Conservation (phyloP, 2,329 filamentous ascomycete species). For the Elsinoe necatrix region DNA sequence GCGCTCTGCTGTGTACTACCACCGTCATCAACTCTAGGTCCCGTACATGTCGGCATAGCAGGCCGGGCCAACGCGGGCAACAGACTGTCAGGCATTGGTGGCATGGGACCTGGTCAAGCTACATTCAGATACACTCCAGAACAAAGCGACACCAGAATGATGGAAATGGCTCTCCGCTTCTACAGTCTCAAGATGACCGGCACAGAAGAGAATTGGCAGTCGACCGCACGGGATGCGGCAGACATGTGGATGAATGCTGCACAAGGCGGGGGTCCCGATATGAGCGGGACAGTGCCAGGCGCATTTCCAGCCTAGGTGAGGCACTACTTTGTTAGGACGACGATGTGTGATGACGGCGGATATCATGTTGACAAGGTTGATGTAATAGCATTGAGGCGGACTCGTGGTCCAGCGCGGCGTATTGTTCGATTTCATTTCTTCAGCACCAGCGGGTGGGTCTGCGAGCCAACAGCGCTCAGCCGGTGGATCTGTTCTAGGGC, state of each 20-base stretch:
- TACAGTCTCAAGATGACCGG: slow-evolving; percentile 30
- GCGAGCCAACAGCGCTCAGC: not conserved
- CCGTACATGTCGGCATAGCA: slow-evolving; percentile 60
- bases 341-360: not conserved
- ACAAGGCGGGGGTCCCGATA: not conserved
- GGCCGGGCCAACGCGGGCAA: slow-evolving; percentile 9
- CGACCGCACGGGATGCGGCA: slow-evolving; percentile 23
- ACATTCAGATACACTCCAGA: slow-evolving; percentile 64
- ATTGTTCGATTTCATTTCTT: not conserved
- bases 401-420: not conserved
- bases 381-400: not conserved
- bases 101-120: slow-evolving; percentile 22
- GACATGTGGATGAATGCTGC: slow-evolving; percentile 16
- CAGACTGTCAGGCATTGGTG: slow-evolving; percentile 8
- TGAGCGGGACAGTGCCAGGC: slow-evolving; percentile 7
- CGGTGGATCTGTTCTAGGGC: not conserved
- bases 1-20: slow-evolving; percentile 73
- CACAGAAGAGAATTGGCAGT: slow-evolving; percentile 26
- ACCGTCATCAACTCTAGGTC: slow-evolving; percentile 55
- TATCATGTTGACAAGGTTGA: not conserved
- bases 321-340: not conserved
- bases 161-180: slow-evolving; percentile 49
- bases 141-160: slow-evolving; percentile 50
- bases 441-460: not conserved
- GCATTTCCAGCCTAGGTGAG: slow-evolving; percentile 5